These are phyloP conservation scores for Cytospora leucostoma DNA, from an alignment of 2,329 filamentous ascomycete species.

Conservation along the genomic window DNA sequence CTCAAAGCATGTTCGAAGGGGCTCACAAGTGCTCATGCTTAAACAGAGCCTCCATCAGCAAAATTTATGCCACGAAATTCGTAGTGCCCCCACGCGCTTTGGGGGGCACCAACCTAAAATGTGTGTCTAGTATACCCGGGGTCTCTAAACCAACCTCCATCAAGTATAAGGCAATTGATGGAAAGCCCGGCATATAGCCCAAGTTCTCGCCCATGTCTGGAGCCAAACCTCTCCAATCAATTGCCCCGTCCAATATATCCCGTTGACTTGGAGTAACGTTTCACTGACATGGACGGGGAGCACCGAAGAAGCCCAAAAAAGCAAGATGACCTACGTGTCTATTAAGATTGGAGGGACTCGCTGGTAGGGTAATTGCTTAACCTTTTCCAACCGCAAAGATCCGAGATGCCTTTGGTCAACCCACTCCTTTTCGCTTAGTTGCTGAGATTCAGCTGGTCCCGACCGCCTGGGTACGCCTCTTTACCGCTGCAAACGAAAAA, in stretches of 20 bases:
- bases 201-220: too few relatives aligned
- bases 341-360: neutral
- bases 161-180: too few relatives aligned
- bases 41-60: too few relatives aligned
- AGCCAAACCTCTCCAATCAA: neutral
- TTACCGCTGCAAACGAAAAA: constrained; percentile 3
- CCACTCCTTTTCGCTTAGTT: neutral
- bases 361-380: neutral
- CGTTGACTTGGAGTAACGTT: neutral
- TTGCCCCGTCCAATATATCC: neutral
- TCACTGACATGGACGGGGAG: neutral
- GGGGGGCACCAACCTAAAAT: too few relatives aligned
- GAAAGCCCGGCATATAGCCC: too few relatives aligned
- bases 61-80: too few relatives aligned
- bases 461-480: constrained; percentile 11
- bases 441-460: constrained; percentile 12
- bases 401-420: neutral
- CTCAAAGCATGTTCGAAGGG: too few relatives aligned
- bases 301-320: neutral
- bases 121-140: too few relatives aligned
- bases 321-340: neutral
- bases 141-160: too few relatives aligned
- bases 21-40: too few relatives aligned
- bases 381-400: neutral
- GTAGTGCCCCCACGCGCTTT: too few relatives aligned